These are phyloP conservation scores for Kodamaea neixiangensis DNA, from an alignment of 805 yeast genomes.

Conservation along the genomic window DNA sequence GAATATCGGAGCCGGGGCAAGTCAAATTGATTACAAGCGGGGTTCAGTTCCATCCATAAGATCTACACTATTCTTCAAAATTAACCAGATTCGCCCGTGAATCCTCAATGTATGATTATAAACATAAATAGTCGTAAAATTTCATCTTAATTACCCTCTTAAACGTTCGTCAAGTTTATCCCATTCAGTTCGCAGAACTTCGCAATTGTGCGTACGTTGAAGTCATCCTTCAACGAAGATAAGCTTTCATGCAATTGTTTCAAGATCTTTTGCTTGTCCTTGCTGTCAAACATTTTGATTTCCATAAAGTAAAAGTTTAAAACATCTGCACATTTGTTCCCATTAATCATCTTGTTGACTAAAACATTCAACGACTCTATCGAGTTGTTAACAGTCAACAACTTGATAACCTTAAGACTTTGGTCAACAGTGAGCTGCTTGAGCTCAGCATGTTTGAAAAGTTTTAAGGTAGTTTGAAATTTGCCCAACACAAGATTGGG, in stretches of 20 bases:
- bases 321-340: slow-evolving; percentile 17
- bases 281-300: slow-evolving; percentile 16
- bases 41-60: not conserved
- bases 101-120: not conserved
- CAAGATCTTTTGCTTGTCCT: slow-evolving; percentile 25
- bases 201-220: not conserved
- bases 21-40: not conserved
- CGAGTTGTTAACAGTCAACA: slow-evolving; percentile 26
- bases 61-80: not conserved
- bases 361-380: slow-evolving; percentile 27
- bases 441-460: slow-evolving; percentile 23
- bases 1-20: not conserved
- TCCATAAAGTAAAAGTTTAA: slow-evolving; percentile 37
- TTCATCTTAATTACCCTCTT: not conserved
- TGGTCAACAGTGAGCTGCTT: slow-evolving; percentile 23
- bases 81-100: not conserved
- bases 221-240: slow-evolving; percentile 22
- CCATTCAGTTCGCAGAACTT: not conserved
- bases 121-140: not conserved
- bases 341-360: slow-evolving; percentile 26
- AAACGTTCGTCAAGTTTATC: not conserved
- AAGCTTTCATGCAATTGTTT: slow-evolving; percentile 26
- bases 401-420: slow-evolving; percentile 24
- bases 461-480: slow-evolving; percentile 25
- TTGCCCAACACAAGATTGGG: slow-evolving; percentile 11